phyloP scores from a whole-genome alignment of 306 rosid genomes.

The Pterocarpus santalinus region DNA sequence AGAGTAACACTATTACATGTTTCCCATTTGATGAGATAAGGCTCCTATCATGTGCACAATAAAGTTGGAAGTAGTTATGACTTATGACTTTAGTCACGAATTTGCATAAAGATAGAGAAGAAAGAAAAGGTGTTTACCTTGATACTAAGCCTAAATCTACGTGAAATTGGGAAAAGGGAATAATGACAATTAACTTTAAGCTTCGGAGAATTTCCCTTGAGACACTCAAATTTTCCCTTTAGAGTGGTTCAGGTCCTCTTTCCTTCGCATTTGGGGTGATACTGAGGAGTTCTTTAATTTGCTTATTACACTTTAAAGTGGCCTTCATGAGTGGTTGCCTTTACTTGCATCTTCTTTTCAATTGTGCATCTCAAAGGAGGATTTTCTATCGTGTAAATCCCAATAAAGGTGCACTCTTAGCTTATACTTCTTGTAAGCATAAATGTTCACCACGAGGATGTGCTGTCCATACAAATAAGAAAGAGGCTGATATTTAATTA shows the following conservation, averaged over 20 bases:
- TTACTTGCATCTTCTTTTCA: slow-evolving; percentile 46
- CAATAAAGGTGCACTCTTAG: slow-evolving; percentile 36
- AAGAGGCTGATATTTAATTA: neutral
- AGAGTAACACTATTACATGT: neutral
- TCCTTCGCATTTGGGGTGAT: slow-evolving; percentile 37
- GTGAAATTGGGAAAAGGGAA: slow-evolving; percentile 37
- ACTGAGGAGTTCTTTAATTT: slow-evolving; percentile 55
- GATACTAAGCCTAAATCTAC: slow-evolving; percentile 44
- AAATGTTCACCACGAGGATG: slow-evolving; percentile 35
- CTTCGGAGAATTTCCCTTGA: slow-evolving; percentile 32
- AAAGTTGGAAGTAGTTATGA: slow-evolving; percentile 21
- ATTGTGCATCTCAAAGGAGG: slow-evolving; percentile 47
- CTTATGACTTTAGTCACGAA: slow-evolving; percentile 32
- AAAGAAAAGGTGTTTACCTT: neutral
- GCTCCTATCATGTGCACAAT: neutral
- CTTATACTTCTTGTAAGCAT: slow-evolving; percentile 17
- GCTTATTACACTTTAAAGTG: slow-evolving; percentile 49
- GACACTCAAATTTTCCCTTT: slow-evolving; percentile 33
- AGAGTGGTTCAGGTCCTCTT: slow-evolving; percentile 35
- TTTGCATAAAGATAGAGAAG: slow-evolving; percentile 31
- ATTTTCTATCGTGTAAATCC: slow-evolving; percentile 29
- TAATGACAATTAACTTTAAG: slow-evolving; percentile 35
- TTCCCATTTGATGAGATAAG: neutral
- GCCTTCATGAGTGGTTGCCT: slow-evolving; percentile 35
- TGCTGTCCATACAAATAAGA: slow-evolving; percentile 34